Conservation (phyloP, 2,329 filamentous ascomycete genomes). For the Zymoseptoria brevis region DNA sequence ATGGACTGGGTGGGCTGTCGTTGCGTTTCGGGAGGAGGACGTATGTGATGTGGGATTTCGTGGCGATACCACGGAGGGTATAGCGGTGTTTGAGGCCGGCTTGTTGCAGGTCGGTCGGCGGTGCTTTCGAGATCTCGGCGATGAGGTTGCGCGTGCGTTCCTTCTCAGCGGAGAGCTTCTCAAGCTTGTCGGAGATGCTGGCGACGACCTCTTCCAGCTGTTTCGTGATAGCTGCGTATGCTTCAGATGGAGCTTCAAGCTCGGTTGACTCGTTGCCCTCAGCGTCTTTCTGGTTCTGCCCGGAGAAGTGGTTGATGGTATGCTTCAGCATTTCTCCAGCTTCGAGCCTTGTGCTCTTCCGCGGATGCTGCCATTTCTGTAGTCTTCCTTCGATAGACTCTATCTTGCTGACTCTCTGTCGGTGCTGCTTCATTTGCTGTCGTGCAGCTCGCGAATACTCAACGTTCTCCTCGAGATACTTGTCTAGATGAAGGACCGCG, state of each 20-base stretch:
- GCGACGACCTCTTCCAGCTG: conserved; percentile 30
- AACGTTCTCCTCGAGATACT: conserved; percentile 49
- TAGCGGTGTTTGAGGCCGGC: conserved; percentile 41
- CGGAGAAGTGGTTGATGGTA: conserved; percentile 27
- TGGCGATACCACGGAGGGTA: conserved; percentile 51
- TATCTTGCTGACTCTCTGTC: conserved; percentile 25
- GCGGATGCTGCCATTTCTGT: conserved; percentile 29
- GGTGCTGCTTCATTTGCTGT: conserved; percentile 29
- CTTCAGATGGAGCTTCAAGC: conserved; percentile 8
- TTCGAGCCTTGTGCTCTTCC: conserved; percentile 27
- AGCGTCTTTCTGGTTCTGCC: conserved; percentile 18
- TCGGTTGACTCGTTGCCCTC: conserved; percentile 13
- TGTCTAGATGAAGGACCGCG: conserved; percentile 49
- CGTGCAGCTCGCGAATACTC: conserved; percentile 42
- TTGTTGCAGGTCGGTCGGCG: conserved; percentile 14
- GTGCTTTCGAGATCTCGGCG: conserved; percentile 21
- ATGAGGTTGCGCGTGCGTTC: conserved; percentile 25
- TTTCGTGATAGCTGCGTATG: conserved; percentile 20
- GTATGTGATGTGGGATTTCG: conserved; percentile 50
- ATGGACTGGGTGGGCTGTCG: not conserved
- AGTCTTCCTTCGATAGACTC: conserved; percentile 31
- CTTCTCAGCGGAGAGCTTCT: conserved; percentile 22
- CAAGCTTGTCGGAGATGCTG: conserved; percentile 27
- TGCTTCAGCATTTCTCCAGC: conserved; percentile 32
- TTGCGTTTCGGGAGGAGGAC: conserved; percentile 31